Evolutionary conservation across 306 rosid genomes (phyloP), one percentile per base, ranked within the genome.

Genomic region (Carpinus fangiana): DNA sequence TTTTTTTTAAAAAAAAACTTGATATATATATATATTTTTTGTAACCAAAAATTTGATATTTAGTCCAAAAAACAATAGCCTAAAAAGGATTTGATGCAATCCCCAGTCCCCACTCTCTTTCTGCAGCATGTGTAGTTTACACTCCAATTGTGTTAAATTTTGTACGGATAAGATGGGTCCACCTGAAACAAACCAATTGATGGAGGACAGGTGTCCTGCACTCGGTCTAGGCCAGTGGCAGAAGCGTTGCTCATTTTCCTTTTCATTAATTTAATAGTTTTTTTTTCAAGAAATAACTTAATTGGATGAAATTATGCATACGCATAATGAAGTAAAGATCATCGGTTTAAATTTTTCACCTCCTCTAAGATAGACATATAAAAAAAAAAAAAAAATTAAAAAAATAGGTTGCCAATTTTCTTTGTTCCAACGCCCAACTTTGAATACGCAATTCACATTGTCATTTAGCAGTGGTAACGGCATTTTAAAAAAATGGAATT

Each of bases 131-230:
- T 90, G 11, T 2, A 0, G 0, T 1, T 1, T 73, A 87, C 84
- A 11, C 26, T 45, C 91, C 83, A 84, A 84, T 80, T 10, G 76
- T 28, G 36, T 50, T 75, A 13, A 13, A 12, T 20, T 48, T n/a
- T 81, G 83, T 61, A 38, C 65, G 55, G 83, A 79, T 82, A 67
- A 7, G 55, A 3, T 73, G 86, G 91, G 14, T 74, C 87, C 79
- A 23, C 72, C 47, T 3, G 6, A 18, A 16, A 28, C 41, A 21
- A 3, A 10, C 75, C 7, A 41, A 0, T 56, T 65, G 61, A 18
- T 75, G 52, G 77, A 75, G 52, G 18, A 47, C 53, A 47, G 48
- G 66, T 45, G 78, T 31, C 2, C 1, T 11, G 17, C 31, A 77
- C 80, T 77, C 50, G 28, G 17, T 52, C 6, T 0, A 31, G 34